Conservation (phyloP, 495 filamentous ascomycete genomes). For the Corynascus novoguineensis region DNA sequence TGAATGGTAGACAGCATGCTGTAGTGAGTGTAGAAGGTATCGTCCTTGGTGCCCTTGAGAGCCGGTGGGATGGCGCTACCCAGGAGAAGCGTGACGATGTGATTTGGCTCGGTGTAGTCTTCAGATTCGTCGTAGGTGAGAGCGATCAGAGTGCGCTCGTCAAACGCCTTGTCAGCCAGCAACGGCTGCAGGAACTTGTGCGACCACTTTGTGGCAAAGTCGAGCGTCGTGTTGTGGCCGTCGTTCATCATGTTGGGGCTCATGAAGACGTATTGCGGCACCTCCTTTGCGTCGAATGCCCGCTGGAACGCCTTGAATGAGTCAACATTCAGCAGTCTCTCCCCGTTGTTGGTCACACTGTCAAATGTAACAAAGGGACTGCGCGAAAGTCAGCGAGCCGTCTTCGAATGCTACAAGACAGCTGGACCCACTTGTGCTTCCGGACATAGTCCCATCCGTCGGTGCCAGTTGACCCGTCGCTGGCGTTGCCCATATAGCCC, state of each 20-base stretch:
- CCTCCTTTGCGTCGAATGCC: conserved; percentile 48
- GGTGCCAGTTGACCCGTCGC: conserved; percentile 41
- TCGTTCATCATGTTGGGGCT: conserved; percentile 70
- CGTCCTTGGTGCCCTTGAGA: conserved; percentile 54
- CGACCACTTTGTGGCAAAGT: conserved; percentile 55
- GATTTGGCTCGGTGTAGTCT: conserved; percentile 52
- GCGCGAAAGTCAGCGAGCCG: conserved; percentile 13
- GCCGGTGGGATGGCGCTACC: conserved; percentile 56
- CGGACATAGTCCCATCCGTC: conserved; percentile 59
- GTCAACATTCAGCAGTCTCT: conserved; percentile 53
- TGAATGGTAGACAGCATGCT: conserved; percentile 59
- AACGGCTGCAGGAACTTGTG: conserved; percentile 54
- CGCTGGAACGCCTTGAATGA: conserved; percentile 55
- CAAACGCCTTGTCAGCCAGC: conserved; percentile 53
- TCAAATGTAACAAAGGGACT: conserved; percentile 49
- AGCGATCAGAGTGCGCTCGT: conserved; percentile 56
- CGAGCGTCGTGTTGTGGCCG: conserved; percentile 60
- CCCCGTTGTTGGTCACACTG: conserved; percentile 45
- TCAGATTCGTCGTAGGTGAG: conserved; percentile 64
- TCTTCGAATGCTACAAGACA: not conserved
- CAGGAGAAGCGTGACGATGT: conserved; percentile 56
- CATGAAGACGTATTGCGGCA: conserved; percentile 65
- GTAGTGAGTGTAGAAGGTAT: conserved; percentile 69
- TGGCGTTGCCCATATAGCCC: conserved; percentile 57
- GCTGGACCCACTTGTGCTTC: conserved; percentile 55